phyloP scores from a whole-genome alignment of 495 filamentous ascomycete genomes.

The Chaetomium tenue region DNA sequence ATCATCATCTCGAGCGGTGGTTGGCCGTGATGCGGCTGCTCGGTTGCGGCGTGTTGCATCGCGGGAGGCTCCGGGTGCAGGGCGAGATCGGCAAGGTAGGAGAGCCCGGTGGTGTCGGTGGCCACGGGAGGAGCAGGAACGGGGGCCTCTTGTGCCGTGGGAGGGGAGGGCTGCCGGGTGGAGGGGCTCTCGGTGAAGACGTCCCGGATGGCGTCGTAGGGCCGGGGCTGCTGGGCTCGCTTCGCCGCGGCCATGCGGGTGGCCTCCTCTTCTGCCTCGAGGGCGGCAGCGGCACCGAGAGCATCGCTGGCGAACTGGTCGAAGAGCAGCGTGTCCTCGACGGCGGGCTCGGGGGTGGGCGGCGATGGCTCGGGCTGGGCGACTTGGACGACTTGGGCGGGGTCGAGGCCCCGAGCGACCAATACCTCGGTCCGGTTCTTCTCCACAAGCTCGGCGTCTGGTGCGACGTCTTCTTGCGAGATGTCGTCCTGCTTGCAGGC shows the following conservation, averaged over 20 bases:
- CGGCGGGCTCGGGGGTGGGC: constrained; percentile 6
- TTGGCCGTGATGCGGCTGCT: constrained; percentile 11
- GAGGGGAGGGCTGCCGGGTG: constrained; percentile 20
- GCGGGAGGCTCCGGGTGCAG: constrained; percentile 16
- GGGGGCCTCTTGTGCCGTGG: constrained; percentile 16
- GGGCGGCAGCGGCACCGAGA: constrained; percentile 24
- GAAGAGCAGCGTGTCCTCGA: constrained; percentile 19
- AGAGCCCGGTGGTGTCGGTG: constrained; percentile 26
- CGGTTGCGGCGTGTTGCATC: not conserved
- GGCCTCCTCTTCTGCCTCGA: constrained; percentile 31
- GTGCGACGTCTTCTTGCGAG: constrained; percentile 35
- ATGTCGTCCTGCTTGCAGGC: constrained; percentile 40
- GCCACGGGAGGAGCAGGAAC: constrained; percentile 14
- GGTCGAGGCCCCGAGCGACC: constrained; percentile 31
- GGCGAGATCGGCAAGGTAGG: constrained; percentile 37
- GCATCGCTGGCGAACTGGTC: constrained; percentile 27
- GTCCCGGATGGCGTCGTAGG: constrained; percentile 51
- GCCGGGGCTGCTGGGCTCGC: constrained; percentile 36
- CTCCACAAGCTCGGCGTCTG: constrained; percentile 35
- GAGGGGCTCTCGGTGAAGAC: constrained; percentile 41
- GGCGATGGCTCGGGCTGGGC: constrained; percentile 3
- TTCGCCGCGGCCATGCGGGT: constrained; percentile 23
- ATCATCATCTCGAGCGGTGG: not conserved
- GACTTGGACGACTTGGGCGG: constrained; percentile 22
- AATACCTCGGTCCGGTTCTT: constrained; percentile 30